A percentile compares a stretch with the other conserved stretches of the same genome.
Evolutionary conservation across 768 basidiomycete species (phyloP).

Genomic region (Pisolithus albus): DNA sequence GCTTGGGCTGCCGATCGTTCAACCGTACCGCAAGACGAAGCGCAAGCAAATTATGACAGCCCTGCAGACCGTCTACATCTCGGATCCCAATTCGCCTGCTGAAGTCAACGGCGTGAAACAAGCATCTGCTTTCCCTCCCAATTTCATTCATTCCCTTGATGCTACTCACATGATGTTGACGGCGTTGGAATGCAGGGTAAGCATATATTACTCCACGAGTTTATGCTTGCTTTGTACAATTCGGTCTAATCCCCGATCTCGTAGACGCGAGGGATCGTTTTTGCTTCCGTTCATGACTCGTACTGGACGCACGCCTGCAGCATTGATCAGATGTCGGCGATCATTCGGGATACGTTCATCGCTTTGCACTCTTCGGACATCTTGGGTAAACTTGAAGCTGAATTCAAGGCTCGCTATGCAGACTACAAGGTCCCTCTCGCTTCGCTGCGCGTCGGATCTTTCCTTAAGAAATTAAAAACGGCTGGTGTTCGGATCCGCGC

Average conservation of each 20-base stretch:
- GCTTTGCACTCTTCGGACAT: slow-evolving; percentile 86
- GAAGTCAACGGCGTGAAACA: slow-evolving; percentile 85
- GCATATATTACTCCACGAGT: slow-evolving; percentile 15
- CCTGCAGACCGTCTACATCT: slow-evolving; percentile 83
- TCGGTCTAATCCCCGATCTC: slow-evolving; percentile 1
- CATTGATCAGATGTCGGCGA: slow-evolving; percentile 81
- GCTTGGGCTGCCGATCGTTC: slow-evolving; percentile 90
- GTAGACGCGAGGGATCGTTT: slow-evolving; percentile 68
- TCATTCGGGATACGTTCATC: slow-evolving; percentile 92
- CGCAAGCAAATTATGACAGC: slow-evolving; percentile 80
- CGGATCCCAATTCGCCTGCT: slow-evolving; percentile 71
- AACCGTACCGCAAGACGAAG: slow-evolving; percentile 84
- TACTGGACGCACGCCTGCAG: slow-evolving; percentile 95
- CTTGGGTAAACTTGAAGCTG: slow-evolving; percentile 59
- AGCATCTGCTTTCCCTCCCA: slow-evolving; percentile 95
- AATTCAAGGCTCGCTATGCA: slow-evolving; percentile 78
- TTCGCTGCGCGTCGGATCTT: slow-evolving; percentile 31
- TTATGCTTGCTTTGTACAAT: background rate
- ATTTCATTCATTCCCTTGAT: slow-evolving; percentile 96
- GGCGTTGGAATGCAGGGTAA: slow-evolving; percentile 78
- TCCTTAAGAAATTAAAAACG: slow-evolving; percentile 35
- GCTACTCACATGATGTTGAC: slow-evolving; percentile 99
- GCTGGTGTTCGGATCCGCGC: slow-evolving; percentile 43
- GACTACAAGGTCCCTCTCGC: slow-evolving; percentile 60
- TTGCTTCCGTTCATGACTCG: slow-evolving; percentile 97